Conservation (phyloP, 257 asterid genomes). For the Scutellaria galericulata region DNA sequence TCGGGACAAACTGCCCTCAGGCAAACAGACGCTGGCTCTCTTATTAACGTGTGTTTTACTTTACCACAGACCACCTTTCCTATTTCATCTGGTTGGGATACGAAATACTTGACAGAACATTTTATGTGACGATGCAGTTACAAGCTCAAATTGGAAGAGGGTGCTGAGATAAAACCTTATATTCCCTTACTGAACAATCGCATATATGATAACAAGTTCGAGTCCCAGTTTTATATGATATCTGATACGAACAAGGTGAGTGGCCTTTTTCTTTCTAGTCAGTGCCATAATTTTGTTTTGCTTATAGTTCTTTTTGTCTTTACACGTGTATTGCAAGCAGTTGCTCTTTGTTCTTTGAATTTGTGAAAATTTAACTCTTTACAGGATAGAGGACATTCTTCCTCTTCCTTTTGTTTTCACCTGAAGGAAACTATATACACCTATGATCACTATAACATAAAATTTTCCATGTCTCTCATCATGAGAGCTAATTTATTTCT, state of each 20-base stretch:
- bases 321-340: constrained; percentile 19
- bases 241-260: constrained; percentile 93
- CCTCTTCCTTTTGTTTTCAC: not conserved
- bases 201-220: constrained; percentile 91
- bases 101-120: constrained; percentile 33
- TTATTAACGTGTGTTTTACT: constrained; percentile 69
- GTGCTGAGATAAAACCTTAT: constrained; percentile 82
- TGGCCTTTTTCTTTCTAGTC: constrained; percentile 16
- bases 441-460: not conserved
- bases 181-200: constrained; percentile 95
- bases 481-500: not conserved
- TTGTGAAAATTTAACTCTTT: not conserved
- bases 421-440: constrained; percentile 7
- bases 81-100: constrained; percentile 21
- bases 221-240: constrained; percentile 96
- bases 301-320: constrained; percentile 15
- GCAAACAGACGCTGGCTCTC: constrained; percentile 83
- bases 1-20: constrained; percentile 92
- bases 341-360: not conserved
- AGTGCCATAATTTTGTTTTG: constrained; percentile 14
- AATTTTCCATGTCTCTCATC: not conserved
- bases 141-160: constrained; percentile 89
- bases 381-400: constrained; percentile 7
- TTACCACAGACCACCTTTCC: constrained; percentile 22
- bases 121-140: constrained; percentile 64